These are phyloP conservation scores for Nakazawaea populi DNA, from an alignment of 805 yeast species.

Conservation along the genomic window DNA sequence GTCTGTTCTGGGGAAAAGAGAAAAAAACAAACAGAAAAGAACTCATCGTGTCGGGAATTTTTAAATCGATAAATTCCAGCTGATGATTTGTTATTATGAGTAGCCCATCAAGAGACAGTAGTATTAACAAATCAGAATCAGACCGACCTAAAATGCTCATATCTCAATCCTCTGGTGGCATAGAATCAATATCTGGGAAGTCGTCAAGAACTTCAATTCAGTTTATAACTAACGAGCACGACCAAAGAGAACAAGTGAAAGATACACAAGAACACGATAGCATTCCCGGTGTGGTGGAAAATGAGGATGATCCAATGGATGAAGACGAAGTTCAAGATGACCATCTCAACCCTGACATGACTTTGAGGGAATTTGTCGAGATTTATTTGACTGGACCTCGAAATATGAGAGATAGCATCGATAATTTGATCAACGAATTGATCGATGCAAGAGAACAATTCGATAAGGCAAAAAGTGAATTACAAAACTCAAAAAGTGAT, in stretches of 20 bases:
- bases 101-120: not conserved
- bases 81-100: not conserved
- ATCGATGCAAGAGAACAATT: conserved; percentile 2
- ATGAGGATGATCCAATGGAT: not conserved
- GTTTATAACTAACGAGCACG: conserved; percentile 8
- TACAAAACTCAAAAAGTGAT: not conserved
- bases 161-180: not conserved
- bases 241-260: not conserved
- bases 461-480: not conserved
- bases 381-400: not conserved
- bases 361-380: conserved; percentile 2
- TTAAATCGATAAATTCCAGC: too few relatives aligned
- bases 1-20: too few relatives aligned
- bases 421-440: not conserved
- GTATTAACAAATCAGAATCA: not conserved
- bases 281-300: not conserved
- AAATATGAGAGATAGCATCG: not conserved
- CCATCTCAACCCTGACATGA: conserved; percentile 1
- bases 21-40: too few relatives aligned
- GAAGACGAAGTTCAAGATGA: not conserved
- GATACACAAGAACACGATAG: not conserved
- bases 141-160: not conserved
- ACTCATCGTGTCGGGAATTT: too few relatives aligned
- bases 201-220: conserved; percentile 9
- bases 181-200: not conserved